Evolutionary conservation across 495 filamentous ascomycete genomes (phyloP).

Genomic region (Talaromyces stipitatus): DNA sequence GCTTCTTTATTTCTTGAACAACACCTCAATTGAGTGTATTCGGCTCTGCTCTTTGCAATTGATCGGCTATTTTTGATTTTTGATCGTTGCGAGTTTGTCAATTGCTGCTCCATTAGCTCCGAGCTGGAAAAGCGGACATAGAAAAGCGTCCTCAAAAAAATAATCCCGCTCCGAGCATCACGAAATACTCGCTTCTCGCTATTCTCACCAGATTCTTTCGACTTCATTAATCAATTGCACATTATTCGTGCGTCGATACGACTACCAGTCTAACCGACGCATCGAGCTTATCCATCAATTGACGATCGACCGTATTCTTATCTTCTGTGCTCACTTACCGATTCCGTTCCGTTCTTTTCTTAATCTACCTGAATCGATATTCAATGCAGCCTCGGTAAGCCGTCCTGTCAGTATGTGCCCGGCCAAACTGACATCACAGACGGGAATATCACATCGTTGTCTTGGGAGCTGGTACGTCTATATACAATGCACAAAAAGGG

Average conservation of each 20-base stretch:
- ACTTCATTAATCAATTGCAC: too few species aligned
- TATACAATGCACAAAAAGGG: slow-evolving; percentile 8
- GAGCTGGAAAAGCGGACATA: too few species aligned
- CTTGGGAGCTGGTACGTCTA: slow-evolving; percentile 66
- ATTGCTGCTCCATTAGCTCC: background rate
- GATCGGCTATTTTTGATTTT: background rate
- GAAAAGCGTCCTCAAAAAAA: too few species aligned
- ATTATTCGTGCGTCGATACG: too few species aligned
- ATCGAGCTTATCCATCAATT: too few species aligned
- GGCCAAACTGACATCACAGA: slow-evolving; percentile 26
- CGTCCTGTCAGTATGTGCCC: slow-evolving; percentile 5
- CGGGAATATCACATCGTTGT: slow-evolving; percentile 92
- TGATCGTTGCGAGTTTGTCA: background rate
- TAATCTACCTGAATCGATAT: background rate
- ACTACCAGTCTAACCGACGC: too few species aligned
- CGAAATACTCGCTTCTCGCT: background rate
- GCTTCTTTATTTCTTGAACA: background rate
- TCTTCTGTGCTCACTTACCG: too few species aligned
- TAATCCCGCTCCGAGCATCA: background rate
- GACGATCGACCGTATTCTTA: too few species aligned
- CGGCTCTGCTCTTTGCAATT: background rate
- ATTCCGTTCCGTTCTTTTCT: too few species aligned
- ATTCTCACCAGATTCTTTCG: too few species aligned
- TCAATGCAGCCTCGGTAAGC: slow-evolving; percentile 49
- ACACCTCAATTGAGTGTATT: background rate